Conservation (phyloP, 495 filamentous ascomycete species). For the Annulohypoxylon maeteangense region DNA sequence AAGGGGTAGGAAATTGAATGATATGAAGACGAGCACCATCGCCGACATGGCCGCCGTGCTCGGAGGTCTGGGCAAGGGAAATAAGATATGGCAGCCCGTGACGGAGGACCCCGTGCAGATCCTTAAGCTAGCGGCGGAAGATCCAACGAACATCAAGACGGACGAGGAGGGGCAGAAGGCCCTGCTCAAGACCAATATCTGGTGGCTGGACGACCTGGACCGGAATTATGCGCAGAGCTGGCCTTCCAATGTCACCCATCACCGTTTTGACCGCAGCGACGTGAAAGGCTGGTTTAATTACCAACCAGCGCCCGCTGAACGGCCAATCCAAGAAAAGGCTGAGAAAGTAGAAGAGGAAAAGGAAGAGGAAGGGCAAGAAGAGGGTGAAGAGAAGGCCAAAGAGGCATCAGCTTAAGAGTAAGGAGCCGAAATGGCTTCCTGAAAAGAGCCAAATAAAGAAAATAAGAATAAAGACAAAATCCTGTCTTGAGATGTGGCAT, state of each 20-base stretch:
- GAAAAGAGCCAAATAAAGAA: neutral
- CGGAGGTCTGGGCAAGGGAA: slow-evolving; percentile 58
- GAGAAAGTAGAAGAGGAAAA: neutral
- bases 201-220: slow-evolving; percentile 76
- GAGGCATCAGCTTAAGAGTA: neutral
- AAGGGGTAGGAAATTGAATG: slow-evolving; percentile 73
- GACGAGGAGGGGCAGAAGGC: slow-evolving; percentile 46
- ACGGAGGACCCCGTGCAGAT: slow-evolving; percentile 45
- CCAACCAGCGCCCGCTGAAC: neutral
- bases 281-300: neutral
- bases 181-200: slow-evolving; percentile 60
- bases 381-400: neutral
- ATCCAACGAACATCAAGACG: slow-evolving; percentile 45
- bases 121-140: slow-evolving; percentile 48
- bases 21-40: slow-evolving; percentile 88
- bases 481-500: neutral
- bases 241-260: slow-evolving; percentile 74
- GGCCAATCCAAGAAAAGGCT: neutral
- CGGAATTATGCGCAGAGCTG: slow-evolving; percentile 72
- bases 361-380: neutral
- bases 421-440: slow-evolving; percentile 1
- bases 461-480: neutral
- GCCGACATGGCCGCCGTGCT: slow-evolving; percentile 89
- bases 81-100: slow-evolving; percentile 56
- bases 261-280: slow-evolving; percentile 22